Base-by-base conservation (phyloP, 768 basidiomycete genomes). In the Tylopilus vinaceipallidus region DNA sequence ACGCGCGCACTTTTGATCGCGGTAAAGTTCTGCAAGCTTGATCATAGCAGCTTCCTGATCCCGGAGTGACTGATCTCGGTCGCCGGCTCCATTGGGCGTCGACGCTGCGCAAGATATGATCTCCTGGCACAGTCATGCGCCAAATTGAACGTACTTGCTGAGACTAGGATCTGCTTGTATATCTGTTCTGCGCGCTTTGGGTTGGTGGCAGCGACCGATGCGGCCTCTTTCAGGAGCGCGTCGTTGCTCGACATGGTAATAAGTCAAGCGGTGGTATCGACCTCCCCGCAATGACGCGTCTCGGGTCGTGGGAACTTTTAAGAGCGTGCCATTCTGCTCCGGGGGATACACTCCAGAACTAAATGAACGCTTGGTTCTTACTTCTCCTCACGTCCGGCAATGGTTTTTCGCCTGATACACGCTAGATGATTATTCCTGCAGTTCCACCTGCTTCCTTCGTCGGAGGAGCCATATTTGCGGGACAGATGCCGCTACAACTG, bases 41-140 rank as follows among this genome's bases (percentile, higher is more conserved):
- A 92, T 75, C 45, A 98, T 74, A 3, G 94, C 92, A 0, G 75
- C 72, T 65, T 97, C 95, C 68, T 98, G 93, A 59, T 92, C 83
- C 32, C 86, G 71, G 8, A 94, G 72, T 16, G 69, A 74, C 56
- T 83, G 79, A 13, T 86, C 80, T 51, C 73, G 72, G 32, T 81
- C 79, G 23, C 61, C 59, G 44, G 64, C 53, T 46, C 67, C 65
- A 35, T 68, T 75, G 65, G 69, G 57, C 10, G 61, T 62, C 16
- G 70, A 63, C 3, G 66, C 68, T 68, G 45, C 3, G 13, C 35
- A 37, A 22, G 29, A 30, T 40, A 45, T 29, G 33, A 34, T 45
- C 41, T 38, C 35, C 17, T 20, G 24, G 35, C 16, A 26, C 26
- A 35, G 1, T 23, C 26, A 40, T 7, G n/a, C 29, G 27, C 29